Percentiles rank a stretch among this genome's conserved stretches.
Evolutionary conservation across 352 stramenopile species (phyloP).

Genomic region (Thalassiosira mediterranea): DNA sequence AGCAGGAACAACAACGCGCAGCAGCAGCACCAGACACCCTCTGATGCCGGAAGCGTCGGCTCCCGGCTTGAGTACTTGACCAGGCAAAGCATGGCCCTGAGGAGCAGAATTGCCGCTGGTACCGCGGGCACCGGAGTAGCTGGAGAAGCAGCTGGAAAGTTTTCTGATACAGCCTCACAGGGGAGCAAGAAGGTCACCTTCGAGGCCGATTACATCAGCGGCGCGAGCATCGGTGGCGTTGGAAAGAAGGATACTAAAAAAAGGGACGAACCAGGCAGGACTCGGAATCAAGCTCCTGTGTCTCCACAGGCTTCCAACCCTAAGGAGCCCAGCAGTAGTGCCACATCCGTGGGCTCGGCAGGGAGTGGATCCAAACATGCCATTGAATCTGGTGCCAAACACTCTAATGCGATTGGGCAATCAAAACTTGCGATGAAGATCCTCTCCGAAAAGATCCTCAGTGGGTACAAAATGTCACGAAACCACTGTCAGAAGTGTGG

Average conservation of each 20-base stretch:
- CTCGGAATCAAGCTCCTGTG: neutral
- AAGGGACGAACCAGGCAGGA: neutral
- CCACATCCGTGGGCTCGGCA: no score
- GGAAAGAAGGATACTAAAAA: slow-evolving; percentile 7
- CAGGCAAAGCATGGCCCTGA: neutral
- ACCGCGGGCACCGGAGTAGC: neutral
- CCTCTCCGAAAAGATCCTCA: slow-evolving; percentile 32
- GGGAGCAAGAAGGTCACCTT: slow-evolving; percentile 24
- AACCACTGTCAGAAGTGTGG: slow-evolving; percentile 26
- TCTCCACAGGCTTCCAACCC: neutral
- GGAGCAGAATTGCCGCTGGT: neutral
- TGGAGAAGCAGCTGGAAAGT: no score
- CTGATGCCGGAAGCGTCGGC: no score
- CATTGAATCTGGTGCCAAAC: neutral
- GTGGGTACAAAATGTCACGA: slow-evolving; percentile 32
- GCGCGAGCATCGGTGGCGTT: neutral
- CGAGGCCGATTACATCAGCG: slow-evolving; percentile 8
- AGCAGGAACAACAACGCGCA: no score
- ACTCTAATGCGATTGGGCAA: neutral
- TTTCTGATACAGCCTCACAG: neutral
- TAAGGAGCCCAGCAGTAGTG: neutral
- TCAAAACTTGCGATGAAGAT: slow-evolving; percentile 33
- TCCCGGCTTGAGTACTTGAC: neutral
- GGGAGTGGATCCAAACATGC: neutral
- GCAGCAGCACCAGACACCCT: no score